Conservation (phyloP, 202 grass and related monocot species). For the Bolboschoenoplectus hybrid region DNA sequence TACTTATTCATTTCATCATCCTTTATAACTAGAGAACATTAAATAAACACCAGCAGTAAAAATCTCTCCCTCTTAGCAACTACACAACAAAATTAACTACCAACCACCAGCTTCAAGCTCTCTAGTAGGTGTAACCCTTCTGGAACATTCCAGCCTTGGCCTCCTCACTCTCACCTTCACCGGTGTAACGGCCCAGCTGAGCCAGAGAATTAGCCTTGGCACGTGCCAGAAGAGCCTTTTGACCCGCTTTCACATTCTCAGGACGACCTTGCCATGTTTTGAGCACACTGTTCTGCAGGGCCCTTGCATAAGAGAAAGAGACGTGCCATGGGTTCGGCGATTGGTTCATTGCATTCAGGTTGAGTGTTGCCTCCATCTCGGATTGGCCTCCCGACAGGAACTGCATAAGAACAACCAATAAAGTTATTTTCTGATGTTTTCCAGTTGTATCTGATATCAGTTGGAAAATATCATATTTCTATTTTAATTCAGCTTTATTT, state of each 20-base stretch:
- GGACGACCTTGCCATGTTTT: conserved; percentile 95
- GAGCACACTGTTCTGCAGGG: conserved; percentile 86
- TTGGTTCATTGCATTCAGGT: conserved; percentile 96
- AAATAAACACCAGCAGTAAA: conserved; percentile 14
- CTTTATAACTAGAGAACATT: conserved; percentile 17
- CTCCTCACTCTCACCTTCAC: conserved; percentile 68
- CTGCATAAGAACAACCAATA: conserved; percentile 36
- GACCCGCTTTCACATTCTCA: conserved; percentile 68
- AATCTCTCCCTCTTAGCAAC: conserved; percentile 17
- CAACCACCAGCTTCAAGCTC: neutral
- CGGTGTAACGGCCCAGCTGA: conserved; percentile 74
- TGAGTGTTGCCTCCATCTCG: conserved; percentile 80
- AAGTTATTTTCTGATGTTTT: neutral
- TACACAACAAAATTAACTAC: conserved; percentile 16
- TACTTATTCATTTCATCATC: conserved; percentile 10
- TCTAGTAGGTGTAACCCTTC: conserved; percentile 89
- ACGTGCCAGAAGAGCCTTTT: conserved; percentile 61
- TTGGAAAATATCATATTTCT: neutral
- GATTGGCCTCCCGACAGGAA: conserved; percentile 95
- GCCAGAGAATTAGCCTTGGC: conserved; percentile 84
- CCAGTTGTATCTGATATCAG: neutral
- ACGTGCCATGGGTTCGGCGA: conserved; percentile 83
- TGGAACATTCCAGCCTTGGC: conserved; percentile 95
- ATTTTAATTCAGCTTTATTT: neutral
- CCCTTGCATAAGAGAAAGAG: conserved; percentile 92